phyloP scores from a whole-genome alignment of 148 eudicot species.

The Heliosperma pusillum region DNA sequence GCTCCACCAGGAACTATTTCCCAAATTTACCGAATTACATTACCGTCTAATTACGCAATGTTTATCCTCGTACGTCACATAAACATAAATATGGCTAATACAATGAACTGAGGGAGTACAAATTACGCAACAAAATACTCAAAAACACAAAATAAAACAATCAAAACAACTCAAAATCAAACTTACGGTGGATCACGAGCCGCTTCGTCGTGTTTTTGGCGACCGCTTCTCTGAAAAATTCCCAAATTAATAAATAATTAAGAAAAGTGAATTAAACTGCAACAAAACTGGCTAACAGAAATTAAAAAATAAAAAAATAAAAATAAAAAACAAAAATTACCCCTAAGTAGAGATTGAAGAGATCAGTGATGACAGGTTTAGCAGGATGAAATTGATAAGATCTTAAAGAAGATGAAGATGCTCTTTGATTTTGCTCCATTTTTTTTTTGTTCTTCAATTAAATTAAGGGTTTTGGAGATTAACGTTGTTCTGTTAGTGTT shows the following conservation, averaged over 20 bases:
- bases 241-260: background rate
- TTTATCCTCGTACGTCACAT: too few relatives aligned
- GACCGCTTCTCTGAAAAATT: conserved; percentile 54
- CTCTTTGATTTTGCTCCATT: conserved; percentile 57
- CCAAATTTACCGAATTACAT: too few relatives aligned
- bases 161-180: background rate
- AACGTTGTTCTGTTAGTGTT: too few relatives aligned
- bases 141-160: background rate
- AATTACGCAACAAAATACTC: too few relatives aligned
- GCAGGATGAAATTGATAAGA: conserved; percentile 69
- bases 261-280: background rate
- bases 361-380: conserved; percentile 58
- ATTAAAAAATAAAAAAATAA: background rate
- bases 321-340: conserved; percentile 23
- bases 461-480: background rate
- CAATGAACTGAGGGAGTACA: too few relatives aligned
- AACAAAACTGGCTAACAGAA: background rate
- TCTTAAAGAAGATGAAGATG: conserved; percentile 42
- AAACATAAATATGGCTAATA: too few relatives aligned
- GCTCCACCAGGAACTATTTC: too few relatives aligned
- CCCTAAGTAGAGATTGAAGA: conserved; percentile 84
- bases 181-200: conserved; percentile 78
- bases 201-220: conserved; percentile 63
- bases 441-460: too few relatives aligned
- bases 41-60: too few relatives aligned